Evolutionary conservation across 2,329 filamentous ascomycete species (phyloP), one percentile per base, ranked within the genome.

Genomic region (Alternaria atra): DNA sequence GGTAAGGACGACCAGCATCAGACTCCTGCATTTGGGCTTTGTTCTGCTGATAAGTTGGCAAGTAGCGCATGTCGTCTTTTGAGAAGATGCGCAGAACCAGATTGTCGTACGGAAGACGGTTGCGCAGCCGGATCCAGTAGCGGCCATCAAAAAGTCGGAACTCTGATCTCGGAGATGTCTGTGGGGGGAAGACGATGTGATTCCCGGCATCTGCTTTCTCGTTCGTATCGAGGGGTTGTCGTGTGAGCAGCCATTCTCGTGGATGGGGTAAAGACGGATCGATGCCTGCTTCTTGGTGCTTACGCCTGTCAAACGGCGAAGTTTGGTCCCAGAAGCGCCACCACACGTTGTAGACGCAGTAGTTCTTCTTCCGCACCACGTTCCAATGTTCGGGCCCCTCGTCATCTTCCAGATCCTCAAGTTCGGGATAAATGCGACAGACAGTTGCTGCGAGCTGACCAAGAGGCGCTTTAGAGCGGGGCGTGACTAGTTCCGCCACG

Each of bases 121-220:
- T 78, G 29, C 73, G 68, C 10, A 87, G 56, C 2, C 79, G 80
- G 50, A 88, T 78, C 86, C 86, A 89, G 72, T 80, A 87, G 20
- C 86, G 80, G 47, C 82, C 80, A 67, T 88, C 86, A 79, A 85
- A 88, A 15, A 89, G 78, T 5, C 77, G 74, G 73, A 78, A 84
- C 47, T 53, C 27, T 32, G 37, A 40, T 47, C 52, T 47, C 13
- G 27, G 47, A 6, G 29, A 37, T 17, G 27, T 20, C 12, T 29
- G 27, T 4, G 70, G 67, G 1, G 65, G 64, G 12, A 71, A 68
- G 5, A 46, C n/a, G 4, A 61, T 42, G 4, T 58, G 17, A 6
- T 52, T 39, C 7, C 27, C 10, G 27, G 39, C 2, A 2, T 20
- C 13, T 10, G 17, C 32, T 2, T 29, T 25, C 32, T 72, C 61